Evolutionary conservation across 2,329 filamentous ascomycete genomes (phyloP).

Genomic region (Claviceps quebecensis): DNA sequence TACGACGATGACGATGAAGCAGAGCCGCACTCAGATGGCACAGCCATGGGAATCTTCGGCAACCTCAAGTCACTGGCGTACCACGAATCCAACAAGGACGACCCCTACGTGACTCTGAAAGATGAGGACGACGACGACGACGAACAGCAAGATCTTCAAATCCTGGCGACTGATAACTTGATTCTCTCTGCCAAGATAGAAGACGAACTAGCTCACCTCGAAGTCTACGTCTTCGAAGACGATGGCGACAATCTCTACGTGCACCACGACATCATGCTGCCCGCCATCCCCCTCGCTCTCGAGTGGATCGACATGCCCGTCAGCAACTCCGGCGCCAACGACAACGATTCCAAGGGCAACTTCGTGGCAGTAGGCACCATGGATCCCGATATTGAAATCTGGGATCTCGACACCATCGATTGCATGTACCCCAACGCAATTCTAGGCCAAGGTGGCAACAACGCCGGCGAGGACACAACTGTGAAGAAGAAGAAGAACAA

Average conservation of each 20-base stretch:
- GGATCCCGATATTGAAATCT: slow-evolving; percentile 96
- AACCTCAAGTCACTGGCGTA: slow-evolving; percentile 90
- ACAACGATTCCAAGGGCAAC: slow-evolving; percentile 60
- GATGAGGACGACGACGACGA: slow-evolving; percentile 56
- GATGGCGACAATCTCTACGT: slow-evolving; percentile 93
- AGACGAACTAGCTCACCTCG: slow-evolving; percentile 90
- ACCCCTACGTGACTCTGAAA: slow-evolving; percentile 88
- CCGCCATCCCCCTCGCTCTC: slow-evolving; percentile 84
- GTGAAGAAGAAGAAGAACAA: slow-evolving; percentile 81
- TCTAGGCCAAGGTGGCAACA: slow-evolving; percentile 58
- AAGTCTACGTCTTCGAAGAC: slow-evolving; percentile 97
- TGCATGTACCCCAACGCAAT: slow-evolving; percentile 98
- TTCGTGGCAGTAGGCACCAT: slow-evolving; percentile 93
- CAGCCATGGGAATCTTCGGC: slow-evolving; percentile 82
- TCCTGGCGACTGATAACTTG: slow-evolving; percentile 84
- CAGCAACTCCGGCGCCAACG: slow-evolving; percentile 46
- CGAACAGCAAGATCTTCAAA: slow-evolving; percentile 85
- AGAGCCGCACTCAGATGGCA: slow-evolving; percentile 33
- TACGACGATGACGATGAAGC: slow-evolving; percentile 74
- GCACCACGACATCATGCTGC: slow-evolving; percentile 98
- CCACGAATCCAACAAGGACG: slow-evolving; percentile 85
- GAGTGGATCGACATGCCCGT: slow-evolving; percentile 95
- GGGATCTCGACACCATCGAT: slow-evolving; percentile 92
- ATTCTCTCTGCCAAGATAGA: slow-evolving; percentile 87
- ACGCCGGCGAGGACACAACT: slow-evolving; percentile 50